phyloP scores from a whole-genome alignment of 805 yeast genomes.

The Candida khao-thaluensis region DNA sequence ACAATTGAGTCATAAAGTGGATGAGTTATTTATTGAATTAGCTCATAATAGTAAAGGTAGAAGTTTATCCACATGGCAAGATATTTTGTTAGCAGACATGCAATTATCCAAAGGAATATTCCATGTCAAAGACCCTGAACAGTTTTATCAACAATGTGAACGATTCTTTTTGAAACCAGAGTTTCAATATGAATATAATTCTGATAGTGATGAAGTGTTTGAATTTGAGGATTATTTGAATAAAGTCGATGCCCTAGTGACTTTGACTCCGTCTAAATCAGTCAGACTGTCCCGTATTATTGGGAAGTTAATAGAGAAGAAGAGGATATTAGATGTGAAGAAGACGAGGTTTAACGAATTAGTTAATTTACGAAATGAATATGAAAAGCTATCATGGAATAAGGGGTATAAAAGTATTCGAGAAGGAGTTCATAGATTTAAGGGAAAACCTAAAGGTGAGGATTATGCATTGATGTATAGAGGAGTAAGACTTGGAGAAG shows the following conservation, averaged over 20 bases:
- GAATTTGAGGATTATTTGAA: slow-evolving; percentile 11
- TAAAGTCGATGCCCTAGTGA: slow-evolving; percentile 5
- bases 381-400: slow-evolving; percentile 11
- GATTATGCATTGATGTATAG: slow-evolving; percentile 12
- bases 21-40: slow-evolving; percentile 12
- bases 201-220: slow-evolving; percentile 12
- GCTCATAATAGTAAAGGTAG: neutral
- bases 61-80: slow-evolving; percentile 25
- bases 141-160: slow-evolving; percentile 25
- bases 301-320: neutral
- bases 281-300: neutral
- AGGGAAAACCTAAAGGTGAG: neutral
- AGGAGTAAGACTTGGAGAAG: slow-evolving; percentile 13
- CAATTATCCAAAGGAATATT: slow-evolving; percentile 11
- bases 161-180: slow-evolving; percentile 23
- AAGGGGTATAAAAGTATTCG: slow-evolving; percentile 10
- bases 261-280: too few species aligned
- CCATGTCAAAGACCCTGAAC: slow-evolving; percentile 12
- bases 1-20: slow-evolving; percentile 8
- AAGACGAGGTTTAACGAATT: slow-evolving; percentile 7
- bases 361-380: neutral
- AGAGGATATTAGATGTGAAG: slow-evolving; percentile 2
- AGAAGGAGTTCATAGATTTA: neutral
- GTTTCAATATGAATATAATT: slow-evolving; percentile 30
- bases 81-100: slow-evolving; percentile 25